A percentile compares a stretch with the other conserved stretches of the same genome.
Evolutionary conservation across 768 basidiomycete genomes (phyloP).

Genomic region (Leccinum obscurum): DNA sequence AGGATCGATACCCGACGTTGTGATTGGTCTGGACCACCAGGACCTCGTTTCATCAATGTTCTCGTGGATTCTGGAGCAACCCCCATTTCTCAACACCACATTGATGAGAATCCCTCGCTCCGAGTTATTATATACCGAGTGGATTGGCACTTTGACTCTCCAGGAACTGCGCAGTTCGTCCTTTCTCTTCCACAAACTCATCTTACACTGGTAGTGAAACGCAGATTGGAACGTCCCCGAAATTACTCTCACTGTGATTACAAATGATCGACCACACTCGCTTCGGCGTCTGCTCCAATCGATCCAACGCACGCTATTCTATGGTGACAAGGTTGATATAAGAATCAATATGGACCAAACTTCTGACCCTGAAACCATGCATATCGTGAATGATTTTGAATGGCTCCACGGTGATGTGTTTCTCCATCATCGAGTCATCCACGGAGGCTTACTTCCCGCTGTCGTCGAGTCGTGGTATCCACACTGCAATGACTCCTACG

Average conservation of each 20-base stretch:
- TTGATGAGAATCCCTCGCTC: conserved; percentile 45
- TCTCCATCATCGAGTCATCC: conserved; percentile 72
- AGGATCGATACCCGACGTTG: conserved; percentile 31
- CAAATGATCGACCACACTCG: conserved; percentile 72
- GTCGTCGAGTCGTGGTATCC: conserved; percentile 94
- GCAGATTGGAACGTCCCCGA: conserved; percentile 74
- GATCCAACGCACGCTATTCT: conserved; percentile 56
- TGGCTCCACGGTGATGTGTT: conserved; percentile 65
- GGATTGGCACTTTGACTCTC: conserved; percentile 61
- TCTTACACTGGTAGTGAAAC: conserved; percentile 8
- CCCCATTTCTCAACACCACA: conserved; percentile 30
- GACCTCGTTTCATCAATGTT: conserved; percentile 25
- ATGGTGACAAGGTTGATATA: conserved; percentile 64
- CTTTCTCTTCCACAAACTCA: conserved; percentile 13
- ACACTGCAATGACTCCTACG: conserved; percentile 67
- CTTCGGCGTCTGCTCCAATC: conserved; percentile 67
- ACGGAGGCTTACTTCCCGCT: conserved; percentile 77
- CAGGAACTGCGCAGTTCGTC: conserved; percentile 41
- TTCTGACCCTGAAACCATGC: conserved; percentile 60
- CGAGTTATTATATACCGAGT: conserved; percentile 54
- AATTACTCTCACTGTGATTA: conserved; percentile 73
- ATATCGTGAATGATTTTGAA: conserved; percentile 45
- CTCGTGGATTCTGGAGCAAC: conserved; percentile 20
- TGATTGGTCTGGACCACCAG: conserved; percentile 36
- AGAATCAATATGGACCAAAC: conserved; percentile 78